phyloP scores from a whole-genome alignment of 805 yeast genomes.

The Candida odintsovae region DNA sequence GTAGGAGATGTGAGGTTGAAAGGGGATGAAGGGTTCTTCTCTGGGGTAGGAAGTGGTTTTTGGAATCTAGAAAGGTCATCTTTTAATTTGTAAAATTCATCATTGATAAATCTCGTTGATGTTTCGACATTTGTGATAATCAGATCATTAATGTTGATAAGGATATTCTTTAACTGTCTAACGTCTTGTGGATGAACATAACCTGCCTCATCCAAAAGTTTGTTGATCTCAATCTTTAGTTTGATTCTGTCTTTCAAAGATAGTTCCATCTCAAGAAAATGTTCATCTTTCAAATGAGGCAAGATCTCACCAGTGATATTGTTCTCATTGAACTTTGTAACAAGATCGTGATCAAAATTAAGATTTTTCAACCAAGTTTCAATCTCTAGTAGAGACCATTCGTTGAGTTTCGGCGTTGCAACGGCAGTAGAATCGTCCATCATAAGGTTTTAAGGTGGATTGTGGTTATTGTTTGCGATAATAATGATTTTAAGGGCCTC shows the following conservation, averaged over 20 bases:
- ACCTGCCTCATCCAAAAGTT: constrained; percentile 30
- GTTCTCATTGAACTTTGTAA: constrained; percentile 40
- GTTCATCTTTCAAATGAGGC: constrained; percentile 61
- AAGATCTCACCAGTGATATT: constrained; percentile 70
- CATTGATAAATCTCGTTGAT: constrained; percentile 4
- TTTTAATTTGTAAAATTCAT: constrained; percentile 12
- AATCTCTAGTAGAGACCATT: constrained; percentile 22
- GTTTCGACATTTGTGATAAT: constrained; percentile 12
- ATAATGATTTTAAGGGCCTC: background rate
- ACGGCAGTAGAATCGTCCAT: background rate
- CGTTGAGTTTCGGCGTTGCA: constrained; percentile 3
- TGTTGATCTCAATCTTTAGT: constrained; percentile 55
- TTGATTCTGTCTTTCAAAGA: constrained; percentile 48
- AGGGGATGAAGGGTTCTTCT: constrained; percentile 18
- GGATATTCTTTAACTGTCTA: constrained; percentile 6
- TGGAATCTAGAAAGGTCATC: constrained; percentile 10
- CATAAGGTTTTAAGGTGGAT: no score
- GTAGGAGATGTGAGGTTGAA: constrained; percentile 27
- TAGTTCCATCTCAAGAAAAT: constrained; percentile 70
- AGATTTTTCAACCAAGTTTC: constrained; percentile 20
- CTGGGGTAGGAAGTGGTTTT: constrained; percentile 23
- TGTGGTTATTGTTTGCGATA: no score
- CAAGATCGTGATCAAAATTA: constrained; percentile 13
- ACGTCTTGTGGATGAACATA: constrained; percentile 9
- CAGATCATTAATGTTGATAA: constrained; percentile 11